Percentiles rank a stretch among this genome's conserved stretches.
Evolutionary conservation across 768 basidiomycete species (phyloP).

Genomic region (Plicaturopsis crispa): DNA sequence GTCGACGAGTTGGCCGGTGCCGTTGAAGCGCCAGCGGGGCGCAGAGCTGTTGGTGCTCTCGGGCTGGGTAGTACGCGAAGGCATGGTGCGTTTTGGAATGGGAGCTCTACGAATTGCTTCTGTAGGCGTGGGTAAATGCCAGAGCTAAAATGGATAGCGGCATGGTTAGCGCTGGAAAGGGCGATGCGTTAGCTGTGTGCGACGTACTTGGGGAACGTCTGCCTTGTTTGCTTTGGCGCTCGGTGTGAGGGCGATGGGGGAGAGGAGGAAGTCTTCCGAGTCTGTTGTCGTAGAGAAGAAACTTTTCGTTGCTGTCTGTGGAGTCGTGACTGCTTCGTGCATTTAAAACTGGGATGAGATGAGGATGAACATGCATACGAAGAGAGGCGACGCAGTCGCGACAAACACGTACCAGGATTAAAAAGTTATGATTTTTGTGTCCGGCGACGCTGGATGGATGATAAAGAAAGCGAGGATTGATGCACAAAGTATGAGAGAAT

Average conservation of each 20-base stretch:
- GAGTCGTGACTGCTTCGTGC: slow-evolving; percentile 61
- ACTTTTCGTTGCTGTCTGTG: slow-evolving; percentile 32
- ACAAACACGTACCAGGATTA: slow-evolving; percentile 40
- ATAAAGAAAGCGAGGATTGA: slow-evolving; percentile 18
- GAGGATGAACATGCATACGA: slow-evolving; percentile 11
- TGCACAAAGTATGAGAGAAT: slow-evolving; percentile 27
- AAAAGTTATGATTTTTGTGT: too few relatives aligned
- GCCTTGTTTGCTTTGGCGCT: slow-evolving; percentile 21
- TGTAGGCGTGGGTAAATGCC: slow-evolving; percentile 35
- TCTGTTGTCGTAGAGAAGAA: slow-evolving; percentile 26
- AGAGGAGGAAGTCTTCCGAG: slow-evolving; percentile 20
- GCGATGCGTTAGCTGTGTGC: slow-evolving; percentile 11
- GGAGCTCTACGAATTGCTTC: slow-evolving; percentile 25
- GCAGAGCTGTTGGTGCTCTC: slow-evolving; percentile 13
- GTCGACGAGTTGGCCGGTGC: slow-evolving; percentile 55
- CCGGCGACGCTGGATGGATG: too few relatives aligned
- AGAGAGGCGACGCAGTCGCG: too few relatives aligned
- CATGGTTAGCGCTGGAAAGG: slow-evolving; percentile 17
- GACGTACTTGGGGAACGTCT: slow-evolving; percentile 37
- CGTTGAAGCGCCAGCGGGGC: slow-evolving; percentile 57
- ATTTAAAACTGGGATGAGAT: slow-evolving; percentile 46
- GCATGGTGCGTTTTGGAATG: slow-evolving; percentile 40
- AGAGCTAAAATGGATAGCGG: slow-evolving; percentile 28
- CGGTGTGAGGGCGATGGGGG: slow-evolving; percentile 26
- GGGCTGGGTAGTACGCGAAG: slow-evolving; percentile 29